Evolutionary conservation across 805 yeast genomes (phyloP), one percentile per base, ranked within the genome.

Genomic region (Myxozyma geophila): DNA sequence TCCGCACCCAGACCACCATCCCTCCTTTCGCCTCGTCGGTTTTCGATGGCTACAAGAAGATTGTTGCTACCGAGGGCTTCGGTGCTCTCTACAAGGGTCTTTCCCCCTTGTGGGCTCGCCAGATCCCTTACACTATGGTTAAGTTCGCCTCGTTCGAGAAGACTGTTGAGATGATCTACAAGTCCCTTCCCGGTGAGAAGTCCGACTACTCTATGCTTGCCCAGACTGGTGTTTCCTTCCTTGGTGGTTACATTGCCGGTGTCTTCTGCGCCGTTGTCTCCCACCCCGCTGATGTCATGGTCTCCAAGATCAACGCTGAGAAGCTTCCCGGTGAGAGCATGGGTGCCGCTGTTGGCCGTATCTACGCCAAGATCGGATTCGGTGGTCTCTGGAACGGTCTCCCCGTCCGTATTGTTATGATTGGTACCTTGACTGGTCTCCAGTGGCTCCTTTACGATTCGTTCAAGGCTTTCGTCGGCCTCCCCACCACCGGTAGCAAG

Each of bases 201-300:
- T 79, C 82, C 23, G 86, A 89, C 63, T 90, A 89, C 81, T 79
- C 90, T 12, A 77, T 86, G 49, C 70, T 87, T 49, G 87, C 88
- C 73, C 98, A 95, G 78, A 93, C 97, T 23, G 96, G 97, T 57
- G 96, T 95, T 47, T 90, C 97, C 28, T 95, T 93, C 80, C 80
- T 87, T 54, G 97, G 97, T 77, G 98, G 99, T 75, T 93, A 93
- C 80, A 84, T 93, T 74, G 99, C 98, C 10, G 99, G 98, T 87
- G 87, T 95, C 60, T 85, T 92, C 80, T 93, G 98, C 81, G 98
- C 99, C 7, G 80, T 89, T 58, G 95, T 92, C 17, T 92, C 98
- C 35, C 98, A 95, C 77, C 99, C 99, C 21, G 98, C 98, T n/a
- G 99, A 93, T 77, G 98, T 93, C 40, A 87, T 95, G 96, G 98